Evolutionary conservation across 495 filamentous ascomycete genomes (phyloP), one percentile per base, ranked within the genome.

Genomic region (Sordaria brevicollis): DNA sequence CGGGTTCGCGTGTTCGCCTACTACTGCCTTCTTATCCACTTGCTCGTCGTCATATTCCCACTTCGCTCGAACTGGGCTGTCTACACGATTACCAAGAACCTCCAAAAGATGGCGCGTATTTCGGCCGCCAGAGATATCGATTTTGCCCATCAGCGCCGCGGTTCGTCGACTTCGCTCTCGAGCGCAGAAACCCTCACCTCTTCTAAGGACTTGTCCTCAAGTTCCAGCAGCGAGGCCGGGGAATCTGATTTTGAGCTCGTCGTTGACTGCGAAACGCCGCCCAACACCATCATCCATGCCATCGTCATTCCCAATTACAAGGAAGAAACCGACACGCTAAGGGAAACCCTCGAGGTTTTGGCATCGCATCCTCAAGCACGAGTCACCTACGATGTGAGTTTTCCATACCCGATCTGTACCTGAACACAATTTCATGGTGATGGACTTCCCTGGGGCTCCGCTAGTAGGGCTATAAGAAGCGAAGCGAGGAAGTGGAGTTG

Each of bases 291-390:
- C 25, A 78, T 90, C 15, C 87, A 90, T 68, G 87, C 88, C 2
- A 89, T 91, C 67, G 82, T 91, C 71, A 79, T 91, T 10, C 89
- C 89, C 15, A 90, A 90, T 72, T 91, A 91, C 78, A 88, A 88
- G 70, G 89, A 91, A 73, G 88, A 90, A 33, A 77, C 89, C 68
- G 85, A 89, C 66, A 89, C 85, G 0, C 77, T 91, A 67, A 80
- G 85, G 71, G 88, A 89, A 69, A 91, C 89, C 2, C 77, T 91
- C 35, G 86, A 87, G 34, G 88, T 91, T 29, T 78, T 91, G 71
- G 89, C 88, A 6, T 86, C 83, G 38, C 89, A 91, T 75, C 84
- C 87, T 4, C 83, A 88, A 69, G 89, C 89, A 25, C 81, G 83
- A 57, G 81, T 82, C 66, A 84, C 83, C 49, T 91, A 91, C 79